A percentile compares a stretch with the other conserved stretches of the same genome.
Evolutionary conservation across 1,139 yeast species (phyloP).

Genomic region (Sugiyamaella xylanicola): DNA sequence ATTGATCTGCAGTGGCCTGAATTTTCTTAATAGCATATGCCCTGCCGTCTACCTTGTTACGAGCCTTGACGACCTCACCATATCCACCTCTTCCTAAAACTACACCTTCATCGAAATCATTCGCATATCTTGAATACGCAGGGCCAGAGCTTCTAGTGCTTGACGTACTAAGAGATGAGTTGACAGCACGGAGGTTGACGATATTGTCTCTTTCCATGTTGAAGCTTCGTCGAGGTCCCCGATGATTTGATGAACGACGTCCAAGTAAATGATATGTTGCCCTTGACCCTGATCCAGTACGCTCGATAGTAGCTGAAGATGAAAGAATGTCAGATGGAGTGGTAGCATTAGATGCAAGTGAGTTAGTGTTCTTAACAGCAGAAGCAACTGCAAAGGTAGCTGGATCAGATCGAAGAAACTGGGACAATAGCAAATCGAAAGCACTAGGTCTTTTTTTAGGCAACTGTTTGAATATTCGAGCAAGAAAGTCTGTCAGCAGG

Average conservation of each 20-base stretch:
- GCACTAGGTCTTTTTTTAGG: conserved; percentile 79
- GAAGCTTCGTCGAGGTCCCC: conserved; percentile 21
- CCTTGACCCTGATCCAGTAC: conserved; percentile 6
- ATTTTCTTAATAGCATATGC: conserved; percentile 93
- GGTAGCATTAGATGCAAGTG: conserved; percentile 2
- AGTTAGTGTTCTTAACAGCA: conserved; percentile 2
- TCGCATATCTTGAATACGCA: conserved; percentile 58
- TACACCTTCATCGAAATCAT: conserved; percentile 93
- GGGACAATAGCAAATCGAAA: conserved; percentile 78
- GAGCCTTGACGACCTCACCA: conserved; percentile 95
- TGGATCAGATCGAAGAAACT: conserved; percentile 69
- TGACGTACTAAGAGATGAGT: not conserved
- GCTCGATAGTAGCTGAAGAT: conserved; percentile 7
- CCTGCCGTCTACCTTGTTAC: conserved; percentile 90
- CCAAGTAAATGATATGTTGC: conserved; percentile 11
- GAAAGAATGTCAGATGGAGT: not conserved
- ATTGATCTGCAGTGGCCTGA: conserved; percentile 74
- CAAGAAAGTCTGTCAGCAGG: conserved; percentile 64
- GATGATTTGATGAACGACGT: conserved; percentile 1
- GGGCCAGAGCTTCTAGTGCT: not conserved
- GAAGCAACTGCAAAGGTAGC: conserved; percentile 16
- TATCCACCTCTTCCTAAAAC: conserved; percentile 93
- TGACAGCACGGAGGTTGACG: not conserved
- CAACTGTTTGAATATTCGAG: conserved; percentile 63
- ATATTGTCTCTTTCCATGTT: conserved; percentile 20